phyloP scores from a whole-genome alignment of 441 rosid genomes.

The Gossypium davidsonii region DNA sequence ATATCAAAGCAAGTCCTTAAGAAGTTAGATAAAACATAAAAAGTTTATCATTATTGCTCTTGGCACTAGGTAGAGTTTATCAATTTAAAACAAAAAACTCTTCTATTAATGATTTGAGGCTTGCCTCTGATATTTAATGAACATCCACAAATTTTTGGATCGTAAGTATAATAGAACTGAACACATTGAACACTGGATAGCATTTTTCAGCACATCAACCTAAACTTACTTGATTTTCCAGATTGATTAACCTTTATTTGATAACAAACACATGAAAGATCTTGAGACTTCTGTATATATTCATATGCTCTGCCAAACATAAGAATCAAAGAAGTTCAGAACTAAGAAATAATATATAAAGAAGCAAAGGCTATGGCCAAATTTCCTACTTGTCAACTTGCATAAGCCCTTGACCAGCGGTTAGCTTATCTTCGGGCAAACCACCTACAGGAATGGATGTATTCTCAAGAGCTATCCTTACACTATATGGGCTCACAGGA shows the following conservation, averaged over 20 bases:
- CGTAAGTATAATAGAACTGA: background rate
- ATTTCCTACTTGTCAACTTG: slow-evolving; percentile 86
- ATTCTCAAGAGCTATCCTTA: slow-evolving; percentile 90
- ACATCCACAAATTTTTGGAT: background rate
- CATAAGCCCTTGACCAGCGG: slow-evolving; percentile 92
- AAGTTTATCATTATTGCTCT: background rate
- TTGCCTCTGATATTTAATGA: background rate
- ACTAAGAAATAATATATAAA: slow-evolving; percentile 12
- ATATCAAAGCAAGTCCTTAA: slow-evolving; percentile 1
- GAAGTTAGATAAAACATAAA: background rate
- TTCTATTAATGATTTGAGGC: background rate
- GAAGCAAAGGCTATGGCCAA: slow-evolving; percentile 16
- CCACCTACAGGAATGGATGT: slow-evolving; percentile 65
- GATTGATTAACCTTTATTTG: slow-evolving; percentile 67
- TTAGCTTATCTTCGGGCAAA: slow-evolving; percentile 74
- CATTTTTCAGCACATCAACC: background rate
- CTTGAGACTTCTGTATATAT: slow-evolving; percentile 50
- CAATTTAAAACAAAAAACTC: background rate
- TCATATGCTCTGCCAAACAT: slow-evolving; percentile 66
- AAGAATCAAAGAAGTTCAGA: slow-evolving; percentile 20
- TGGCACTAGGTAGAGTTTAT: background rate
- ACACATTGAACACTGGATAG: background rate
- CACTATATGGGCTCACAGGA: slow-evolving; percentile 76
- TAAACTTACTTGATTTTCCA: slow-evolving; percentile 73
- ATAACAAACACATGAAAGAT: slow-evolving; percentile 61